phyloP scores from a whole-genome alignment of 164 flowering plant species.

The Brasenia schreberi region DNA sequence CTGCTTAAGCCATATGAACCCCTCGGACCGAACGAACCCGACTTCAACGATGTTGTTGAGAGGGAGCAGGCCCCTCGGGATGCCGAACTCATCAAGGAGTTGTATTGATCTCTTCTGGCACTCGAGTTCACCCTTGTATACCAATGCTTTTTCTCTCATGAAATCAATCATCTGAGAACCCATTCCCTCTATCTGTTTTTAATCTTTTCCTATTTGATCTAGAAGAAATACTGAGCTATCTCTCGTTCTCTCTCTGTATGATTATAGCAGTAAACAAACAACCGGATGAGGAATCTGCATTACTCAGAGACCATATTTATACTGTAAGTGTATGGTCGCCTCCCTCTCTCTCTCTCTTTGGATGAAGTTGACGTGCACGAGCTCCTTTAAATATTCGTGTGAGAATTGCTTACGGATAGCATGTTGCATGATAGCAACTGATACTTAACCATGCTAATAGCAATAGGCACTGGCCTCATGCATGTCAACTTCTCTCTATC shows the following conservation, averaged over 20 bases:
- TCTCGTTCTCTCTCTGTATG: neutral
- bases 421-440: no score
- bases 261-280: neutral
- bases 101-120: neutral
- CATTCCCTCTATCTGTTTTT: neutral
- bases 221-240: neutral
- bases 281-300: neutral
- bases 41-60: conserved; percentile 16
- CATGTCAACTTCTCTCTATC: no score
- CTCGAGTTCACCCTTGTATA: neutral
- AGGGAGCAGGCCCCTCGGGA: conserved; percentile 27
- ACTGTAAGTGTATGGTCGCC: neutral
- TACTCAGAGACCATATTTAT: neutral
- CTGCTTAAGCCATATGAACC: conserved; percentile 2
- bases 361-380: neutral
- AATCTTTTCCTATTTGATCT: no score
- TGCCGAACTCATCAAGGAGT: conserved; percentile 16
- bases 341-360: neutral
- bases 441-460: no score
- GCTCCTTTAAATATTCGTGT: no score
- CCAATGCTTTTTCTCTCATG: neutral
- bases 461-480: no score
- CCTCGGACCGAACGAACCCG: conserved; percentile 17
- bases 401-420: no score
- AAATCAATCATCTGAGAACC: neutral